Conservation (phyloP, 495 filamentous ascomycete species). For the Tetracladium marchalianum region DNA sequence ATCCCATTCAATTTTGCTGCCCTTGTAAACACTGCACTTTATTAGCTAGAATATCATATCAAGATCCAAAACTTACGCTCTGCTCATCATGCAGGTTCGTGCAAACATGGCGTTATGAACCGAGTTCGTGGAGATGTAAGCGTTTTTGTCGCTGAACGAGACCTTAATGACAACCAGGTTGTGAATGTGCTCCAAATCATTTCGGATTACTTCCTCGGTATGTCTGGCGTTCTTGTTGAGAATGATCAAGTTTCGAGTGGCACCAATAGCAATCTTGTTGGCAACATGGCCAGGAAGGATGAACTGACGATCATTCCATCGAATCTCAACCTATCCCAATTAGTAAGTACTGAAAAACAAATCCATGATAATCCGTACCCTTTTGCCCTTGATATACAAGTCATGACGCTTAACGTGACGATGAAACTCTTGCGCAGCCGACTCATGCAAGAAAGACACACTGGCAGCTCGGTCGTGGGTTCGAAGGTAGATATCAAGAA, state of each 20-base stretch:
- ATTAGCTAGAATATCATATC: conserved; percentile 40
- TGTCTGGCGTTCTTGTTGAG: conserved; percentile 44
- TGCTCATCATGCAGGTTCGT: conserved; percentile 69
- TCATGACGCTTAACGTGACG: conserved; percentile 55
- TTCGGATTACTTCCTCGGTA: conserved; percentile 54
- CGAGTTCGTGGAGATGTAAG: conserved; percentile 65
- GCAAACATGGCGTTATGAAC: conserved; percentile 69
- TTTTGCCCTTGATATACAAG: conserved; percentile 57
- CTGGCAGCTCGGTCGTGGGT: conserved; percentile 50
- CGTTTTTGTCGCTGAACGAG: conserved; percentile 44
- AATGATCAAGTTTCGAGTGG: conserved; percentile 68
- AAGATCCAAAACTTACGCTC: conserved; percentile 25
- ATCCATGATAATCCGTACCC: conserved; percentile 38
- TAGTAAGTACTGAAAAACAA: conserved; percentile 9
- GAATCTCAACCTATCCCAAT: conserved; percentile 48
- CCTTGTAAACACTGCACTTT: conserved; percentile 65
- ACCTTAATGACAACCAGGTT: conserved; percentile 64
- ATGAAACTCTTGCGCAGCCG: conserved; percentile 52
- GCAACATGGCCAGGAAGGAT: conserved; percentile 54
- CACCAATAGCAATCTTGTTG: conserved; percentile 58
- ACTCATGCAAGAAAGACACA: conserved; percentile 61
- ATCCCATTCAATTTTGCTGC: conserved; percentile 60
- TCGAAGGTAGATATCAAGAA: conserved; percentile 61
- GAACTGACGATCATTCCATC: conserved; percentile 69
- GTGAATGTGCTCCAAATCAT: conserved; percentile 76